Evolutionary conservation across 2,329 filamentous ascomycete genomes (phyloP).

Genomic region (Ceratocystiopsis minuta): DNA sequence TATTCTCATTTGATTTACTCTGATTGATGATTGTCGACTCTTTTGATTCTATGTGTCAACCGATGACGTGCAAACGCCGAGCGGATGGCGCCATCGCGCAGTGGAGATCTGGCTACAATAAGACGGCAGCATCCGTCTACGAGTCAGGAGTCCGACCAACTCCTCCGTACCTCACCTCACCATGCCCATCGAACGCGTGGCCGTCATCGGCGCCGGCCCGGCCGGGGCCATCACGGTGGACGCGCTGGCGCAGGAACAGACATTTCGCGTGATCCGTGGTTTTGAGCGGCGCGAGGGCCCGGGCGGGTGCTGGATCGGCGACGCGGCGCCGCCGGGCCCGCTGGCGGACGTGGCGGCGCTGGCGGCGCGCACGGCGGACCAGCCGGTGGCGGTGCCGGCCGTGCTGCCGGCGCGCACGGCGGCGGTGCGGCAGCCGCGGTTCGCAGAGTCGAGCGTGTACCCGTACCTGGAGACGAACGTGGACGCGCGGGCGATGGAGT

Average conservation of each 20-base stretch:
- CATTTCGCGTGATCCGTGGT: conserved; percentile 21
- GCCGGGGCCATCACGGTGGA: conserved; percentile 15
- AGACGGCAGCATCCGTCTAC: too few relatives aligned
- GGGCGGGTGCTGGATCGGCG: conserved; percentile 22
- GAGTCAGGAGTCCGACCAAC: too few relatives aligned
- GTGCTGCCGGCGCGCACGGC: conserved; percentile 27
- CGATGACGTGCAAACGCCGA: too few relatives aligned
- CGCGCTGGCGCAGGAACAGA: conserved; percentile 19
- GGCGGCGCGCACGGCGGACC: conserved; percentile 26
- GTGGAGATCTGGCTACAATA: too few relatives aligned
- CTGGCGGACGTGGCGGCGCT: conserved; percentile 20
- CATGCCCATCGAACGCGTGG: neutral
- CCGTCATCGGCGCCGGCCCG: conserved; percentile 20
- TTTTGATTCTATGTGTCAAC: too few relatives aligned
- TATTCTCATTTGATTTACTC: too few relatives aligned
- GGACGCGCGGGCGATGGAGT: conserved; percentile 39
- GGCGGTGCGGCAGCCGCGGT: conserved; percentile 12
- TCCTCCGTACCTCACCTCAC: too few relatives aligned
- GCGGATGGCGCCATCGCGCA: too few relatives aligned
- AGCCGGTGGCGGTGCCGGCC: conserved; percentile 25
- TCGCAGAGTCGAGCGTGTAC: conserved; percentile 6
- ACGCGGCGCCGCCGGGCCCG: neutral
- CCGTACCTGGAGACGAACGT: conserved; percentile 33
- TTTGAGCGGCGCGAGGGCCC: conserved; percentile 24
- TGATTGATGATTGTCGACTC: too few relatives aligned